Evolutionary conservation across 495 filamentous ascomycete genomes (phyloP), one percentile per base, ranked within the genome.

Genomic region (Neurospora sp.): DNA sequence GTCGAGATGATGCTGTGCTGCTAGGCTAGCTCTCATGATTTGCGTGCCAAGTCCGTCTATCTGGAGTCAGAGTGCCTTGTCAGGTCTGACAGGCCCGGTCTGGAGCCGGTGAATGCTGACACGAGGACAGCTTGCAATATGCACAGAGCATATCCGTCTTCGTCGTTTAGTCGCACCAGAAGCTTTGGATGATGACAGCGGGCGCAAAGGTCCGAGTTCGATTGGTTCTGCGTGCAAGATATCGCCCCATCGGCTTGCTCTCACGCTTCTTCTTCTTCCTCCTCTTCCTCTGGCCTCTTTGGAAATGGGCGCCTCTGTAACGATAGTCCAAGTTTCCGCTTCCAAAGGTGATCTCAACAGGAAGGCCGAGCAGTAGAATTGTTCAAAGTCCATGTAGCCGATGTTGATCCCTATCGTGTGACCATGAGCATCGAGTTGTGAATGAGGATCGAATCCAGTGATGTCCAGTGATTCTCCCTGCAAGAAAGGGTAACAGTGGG

Each of bases 1-100:
- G 41, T 39, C 39, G 47, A 20, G 45, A 27, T 31, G 35, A 70
- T 73, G 71, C 73, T 40, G 73, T 75, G 71, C n/a, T 75, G 70
- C 68, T 65, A 68, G 22, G 39, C 69, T 69, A 44, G 69, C 69
- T 65, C 47, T 35, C 71, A 44, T 70, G 72, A 70, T 68, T 72
- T 71, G 72, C 40, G 39, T 12, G 71, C 72, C 74, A 72, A 70
- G 72, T 20, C 47, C 18, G 69, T 74, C 65, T 37, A 71, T 65
- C 53, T 65, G 53, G 14, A 65, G 53, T 65, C 53, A 27, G 53
- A 65, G 14, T 65, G 53, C 27, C 53, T 65, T 27, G 53, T 65
- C 27, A 65, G 53, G 53, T 65, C 53, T 65, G 53, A 65, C 53
- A 27, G 27, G 31, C 53, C 12, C 31, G 27, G 53, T 18, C 27